Percentiles rank a stretch among this genome's conserved stretches.
Conservation (phyloP, 2,329 filamentous ascomycete species). For the Onygenales sp. region DNA sequence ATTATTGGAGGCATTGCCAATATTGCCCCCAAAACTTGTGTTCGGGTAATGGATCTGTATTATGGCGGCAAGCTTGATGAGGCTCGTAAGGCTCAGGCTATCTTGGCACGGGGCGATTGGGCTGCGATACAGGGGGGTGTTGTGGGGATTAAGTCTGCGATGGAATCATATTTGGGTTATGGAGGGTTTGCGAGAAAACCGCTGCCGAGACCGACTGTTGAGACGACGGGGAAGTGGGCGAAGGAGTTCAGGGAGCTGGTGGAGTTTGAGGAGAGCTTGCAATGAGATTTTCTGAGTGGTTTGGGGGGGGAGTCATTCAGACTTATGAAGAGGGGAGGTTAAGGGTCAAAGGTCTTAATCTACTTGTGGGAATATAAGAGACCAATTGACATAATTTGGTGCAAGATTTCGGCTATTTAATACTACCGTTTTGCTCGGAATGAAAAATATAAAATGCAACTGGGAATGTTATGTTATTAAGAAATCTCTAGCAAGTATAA, state of each 20-base stretch:
- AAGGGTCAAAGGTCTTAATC: no score
- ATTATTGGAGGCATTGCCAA: conserved; percentile 65
- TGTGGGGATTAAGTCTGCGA: conserved; percentile 57
- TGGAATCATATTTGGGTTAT: conserved; percentile 55
- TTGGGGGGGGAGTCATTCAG: not conserved
- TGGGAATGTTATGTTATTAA: no score
- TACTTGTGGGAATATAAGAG: no score
- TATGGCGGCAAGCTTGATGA: conserved; percentile 48
- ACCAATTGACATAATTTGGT: no score
- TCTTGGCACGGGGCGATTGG: conserved; percentile 60
- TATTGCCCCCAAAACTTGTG: conserved; percentile 56
- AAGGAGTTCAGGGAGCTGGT: conserved; percentile 66
- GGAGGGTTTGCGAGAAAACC: conserved; percentile 53
- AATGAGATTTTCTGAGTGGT: not conserved
- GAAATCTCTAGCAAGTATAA: no score
- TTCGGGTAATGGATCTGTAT: conserved; percentile 51
- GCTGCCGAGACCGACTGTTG: conserved; percentile 43
- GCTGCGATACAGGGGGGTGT: conserved; percentile 59
- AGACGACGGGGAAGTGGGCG: conserved; percentile 93
- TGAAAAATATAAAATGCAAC: no score
- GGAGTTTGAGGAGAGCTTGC: conserved; percentile 11
- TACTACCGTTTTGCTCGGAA: no score
- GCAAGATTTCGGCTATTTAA: no score
- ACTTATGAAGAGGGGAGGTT: no score
- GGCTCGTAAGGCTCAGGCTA: conserved; percentile 54